phyloP scores from a whole-genome alignment of 768 basidiomycete species.

The Porphyrellus cyaneotinctus region DNA sequence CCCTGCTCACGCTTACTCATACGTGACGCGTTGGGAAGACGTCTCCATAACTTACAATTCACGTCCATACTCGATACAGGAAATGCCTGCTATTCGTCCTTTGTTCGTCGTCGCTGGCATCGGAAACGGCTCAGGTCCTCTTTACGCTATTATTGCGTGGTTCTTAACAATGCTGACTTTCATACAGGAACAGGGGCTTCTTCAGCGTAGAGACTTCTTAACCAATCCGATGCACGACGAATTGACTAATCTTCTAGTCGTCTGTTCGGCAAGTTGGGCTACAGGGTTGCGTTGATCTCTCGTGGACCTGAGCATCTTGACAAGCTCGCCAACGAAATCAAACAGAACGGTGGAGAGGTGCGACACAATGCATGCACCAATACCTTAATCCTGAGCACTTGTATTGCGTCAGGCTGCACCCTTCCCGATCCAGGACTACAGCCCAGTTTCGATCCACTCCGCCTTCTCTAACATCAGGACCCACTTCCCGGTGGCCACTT shows the following conservation, averaged over 20 bases:
- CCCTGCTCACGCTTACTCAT: constrained; percentile 17
- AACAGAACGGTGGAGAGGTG: constrained; percentile 55
- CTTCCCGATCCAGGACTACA: constrained; percentile 52
- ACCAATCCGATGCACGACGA: not conserved
- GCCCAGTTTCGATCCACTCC: constrained; percentile 46
- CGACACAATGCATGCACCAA: constrained; percentile 5
- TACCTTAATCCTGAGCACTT: not conserved
- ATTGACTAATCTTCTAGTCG: constrained; percentile 37
- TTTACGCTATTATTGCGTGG: not conserved
- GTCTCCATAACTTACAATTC: not conserved
- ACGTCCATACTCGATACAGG: not conserved
- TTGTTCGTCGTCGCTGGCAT: constrained; percentile 59
- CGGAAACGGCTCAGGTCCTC: constrained; percentile 39
- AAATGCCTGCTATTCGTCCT: constrained; percentile 38
- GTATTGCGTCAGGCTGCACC: constrained; percentile 44
- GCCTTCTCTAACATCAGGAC: constrained; percentile 46
- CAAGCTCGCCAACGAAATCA: constrained; percentile 52
- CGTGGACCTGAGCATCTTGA: constrained; percentile 51
- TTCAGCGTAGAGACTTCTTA: constrained; percentile 43
- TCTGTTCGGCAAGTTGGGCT: constrained; percentile 57
- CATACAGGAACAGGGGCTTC: constrained; percentile 52
- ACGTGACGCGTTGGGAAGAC: no score
- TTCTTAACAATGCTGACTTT: not conserved
- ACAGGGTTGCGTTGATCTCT: constrained; percentile 63
- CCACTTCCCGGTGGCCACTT: constrained; percentile 43